Conservation (phyloP, 2,329 filamentous ascomycete species). For the Penicillium sp. region DNA sequence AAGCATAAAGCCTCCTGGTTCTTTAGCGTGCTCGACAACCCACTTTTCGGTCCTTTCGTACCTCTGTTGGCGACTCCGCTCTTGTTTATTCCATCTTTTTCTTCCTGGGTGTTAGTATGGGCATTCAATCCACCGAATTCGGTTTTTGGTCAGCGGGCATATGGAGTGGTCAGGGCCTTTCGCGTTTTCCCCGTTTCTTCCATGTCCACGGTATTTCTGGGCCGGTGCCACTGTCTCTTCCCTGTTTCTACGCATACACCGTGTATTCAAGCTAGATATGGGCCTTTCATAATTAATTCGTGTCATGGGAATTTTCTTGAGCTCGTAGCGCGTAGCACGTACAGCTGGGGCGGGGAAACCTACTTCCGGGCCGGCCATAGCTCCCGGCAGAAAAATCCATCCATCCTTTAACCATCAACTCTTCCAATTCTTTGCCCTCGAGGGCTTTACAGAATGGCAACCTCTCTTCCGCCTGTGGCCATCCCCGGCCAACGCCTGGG, state of each 20-base stretch:
- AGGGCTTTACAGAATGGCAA: constrained; percentile 26
- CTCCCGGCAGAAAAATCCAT: constrained; percentile 13
- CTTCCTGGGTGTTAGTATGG: constrained; percentile 31
- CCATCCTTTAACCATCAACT: constrained; percentile 1
- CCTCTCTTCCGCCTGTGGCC: constrained; percentile 52
- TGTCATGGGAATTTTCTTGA: not conserved
- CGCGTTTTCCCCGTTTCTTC: constrained; percentile 19
- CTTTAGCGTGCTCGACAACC: constrained; percentile 9
- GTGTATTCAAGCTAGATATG: constrained; percentile 31
- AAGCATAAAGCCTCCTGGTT: constrained; percentile 55
- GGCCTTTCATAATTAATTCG: constrained; percentile 23
- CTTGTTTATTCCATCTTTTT: constrained; percentile 14
- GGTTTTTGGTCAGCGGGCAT: constrained; percentile 33
- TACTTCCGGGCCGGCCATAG: constrained; percentile 14
- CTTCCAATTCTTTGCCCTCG: not conserved
- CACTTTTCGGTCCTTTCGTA: constrained; percentile 18
- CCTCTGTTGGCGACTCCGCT: constrained; percentile 2
- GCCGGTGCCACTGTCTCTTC: constrained; percentile 16
- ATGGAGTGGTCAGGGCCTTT: constrained; percentile 29
- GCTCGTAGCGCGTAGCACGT: not conserved
- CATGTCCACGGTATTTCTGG: constrained; percentile 19
- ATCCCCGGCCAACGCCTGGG: constrained; percentile 83
- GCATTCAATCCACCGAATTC: constrained; percentile 31
- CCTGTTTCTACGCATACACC: constrained; percentile 29
- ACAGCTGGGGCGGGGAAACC: constrained; percentile 6